Evolutionary conservation across 1,284 basidiomycete species (phyloP).

Genomic region (Trametes pubescens): DNA sequence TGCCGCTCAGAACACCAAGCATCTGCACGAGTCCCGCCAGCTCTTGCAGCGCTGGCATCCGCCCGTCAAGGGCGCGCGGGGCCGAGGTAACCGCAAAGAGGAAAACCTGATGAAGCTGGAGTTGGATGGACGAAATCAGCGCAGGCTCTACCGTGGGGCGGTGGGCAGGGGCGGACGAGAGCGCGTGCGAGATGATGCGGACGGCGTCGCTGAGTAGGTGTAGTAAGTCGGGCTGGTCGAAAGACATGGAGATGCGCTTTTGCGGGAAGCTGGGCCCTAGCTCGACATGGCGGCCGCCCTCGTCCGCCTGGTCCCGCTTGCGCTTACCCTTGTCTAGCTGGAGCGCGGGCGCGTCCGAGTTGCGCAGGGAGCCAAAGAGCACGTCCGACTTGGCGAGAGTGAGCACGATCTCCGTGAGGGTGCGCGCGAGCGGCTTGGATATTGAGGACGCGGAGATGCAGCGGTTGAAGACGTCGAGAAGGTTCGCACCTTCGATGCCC

Average conservation of each 20-base stretch:
- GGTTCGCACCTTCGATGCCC: conserved; percentile 53
- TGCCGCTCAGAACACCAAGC: conserved; percentile 76
- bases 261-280: conserved; percentile 30
- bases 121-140: conserved; percentile 69
- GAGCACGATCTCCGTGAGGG: conserved; percentile 65
- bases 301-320: conserved; percentile 67
- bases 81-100: conserved; percentile 76
- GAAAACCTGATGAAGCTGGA: conserved; percentile 76
- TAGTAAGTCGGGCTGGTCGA: conserved; percentile 49
- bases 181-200: conserved; percentile 56
- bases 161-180: conserved; percentile 47
- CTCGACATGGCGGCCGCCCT: conserved; percentile 43
- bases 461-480: conserved; percentile 61
- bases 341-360: conserved; percentile 64
- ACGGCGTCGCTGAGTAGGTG: conserved; percentile 64
- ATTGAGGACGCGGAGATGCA: conserved; percentile 58
- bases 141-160: conserved; percentile 56
- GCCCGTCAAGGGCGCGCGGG: conserved; percentile 57
- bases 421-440: conserved; percentile 57
- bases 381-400: conserved; percentile 67
- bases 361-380: conserved; percentile 68
- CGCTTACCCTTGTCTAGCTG: conserved; percentile 72
- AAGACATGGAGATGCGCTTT: conserved; percentile 55
- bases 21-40: conserved; percentile 79
- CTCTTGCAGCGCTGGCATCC: conserved; percentile 66